Percentiles rank a stretch among this genome's conserved stretches.
phyloP scores from a whole-genome alignment of 2,329 filamentous ascomycete species.

The Aspergillus sp. region DNA sequence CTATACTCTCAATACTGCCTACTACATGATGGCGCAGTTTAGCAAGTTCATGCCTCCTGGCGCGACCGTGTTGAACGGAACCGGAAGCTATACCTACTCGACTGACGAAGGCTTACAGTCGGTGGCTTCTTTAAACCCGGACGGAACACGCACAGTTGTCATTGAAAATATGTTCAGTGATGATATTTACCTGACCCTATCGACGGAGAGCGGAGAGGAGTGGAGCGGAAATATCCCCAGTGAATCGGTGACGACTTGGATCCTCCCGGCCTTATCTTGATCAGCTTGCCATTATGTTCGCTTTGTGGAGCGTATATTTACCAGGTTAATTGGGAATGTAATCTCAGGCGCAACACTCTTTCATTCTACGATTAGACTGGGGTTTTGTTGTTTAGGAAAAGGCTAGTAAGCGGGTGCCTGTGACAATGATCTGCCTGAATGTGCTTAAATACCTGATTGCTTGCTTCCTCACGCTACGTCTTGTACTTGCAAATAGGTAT shows the following conservation, averaged over 20 bases:
- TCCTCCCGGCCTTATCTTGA: conserved; percentile 22
- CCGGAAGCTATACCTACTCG: conserved; percentile 48
- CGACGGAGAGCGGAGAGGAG: conserved; percentile 23
- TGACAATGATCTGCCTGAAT: too few species aligned
- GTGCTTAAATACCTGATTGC: too few species aligned
- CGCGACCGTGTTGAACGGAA: conserved; percentile 46
- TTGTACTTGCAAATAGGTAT: too few species aligned
- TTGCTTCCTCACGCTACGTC: too few species aligned
- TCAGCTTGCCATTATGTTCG: background rate
- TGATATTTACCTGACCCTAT: conserved; percentile 45
- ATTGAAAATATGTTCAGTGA: conserved; percentile 52
- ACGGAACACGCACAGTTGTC: conserved; percentile 49
- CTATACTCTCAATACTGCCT: conserved; percentile 52
- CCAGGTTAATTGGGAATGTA: too few species aligned
- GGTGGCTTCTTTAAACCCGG: conserved; percentile 52
- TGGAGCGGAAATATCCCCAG: conserved; percentile 33
- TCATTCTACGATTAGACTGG: too few species aligned
- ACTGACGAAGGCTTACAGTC: conserved; percentile 43
- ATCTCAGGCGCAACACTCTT: too few species aligned
- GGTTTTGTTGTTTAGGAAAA: too few species aligned
- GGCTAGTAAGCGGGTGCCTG: too few species aligned
- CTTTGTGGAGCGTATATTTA: too few species aligned
- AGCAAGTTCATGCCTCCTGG: conserved; percentile 52
- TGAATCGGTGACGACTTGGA: conserved; percentile 33
- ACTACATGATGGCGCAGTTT: conserved; percentile 59